These are phyloP conservation scores for Boletus rubroflammeus DNA, from an alignment of 768 basidiomycete genomes.

Conservation along the genomic window DNA sequence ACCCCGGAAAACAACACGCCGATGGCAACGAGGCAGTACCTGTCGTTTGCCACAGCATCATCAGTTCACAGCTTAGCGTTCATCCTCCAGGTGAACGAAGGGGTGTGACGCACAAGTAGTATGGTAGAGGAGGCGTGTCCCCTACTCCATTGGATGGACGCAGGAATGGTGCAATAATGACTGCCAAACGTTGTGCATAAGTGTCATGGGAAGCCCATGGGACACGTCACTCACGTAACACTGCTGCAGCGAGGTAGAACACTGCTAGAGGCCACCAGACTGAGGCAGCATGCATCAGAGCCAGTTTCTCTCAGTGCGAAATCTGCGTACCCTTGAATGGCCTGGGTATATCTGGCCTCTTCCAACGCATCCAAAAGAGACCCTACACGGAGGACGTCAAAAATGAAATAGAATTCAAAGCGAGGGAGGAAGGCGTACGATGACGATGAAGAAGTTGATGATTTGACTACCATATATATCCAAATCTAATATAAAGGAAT, in stretches of 20 bases:
- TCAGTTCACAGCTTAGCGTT: slow-evolving; percentile 15
- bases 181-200: slow-evolving; percentile 21
- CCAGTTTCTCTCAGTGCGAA: background rate
- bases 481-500: slow-evolving; percentile 58
- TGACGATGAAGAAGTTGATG: slow-evolving; percentile 50
- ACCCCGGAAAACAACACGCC: slow-evolving; percentile 44
- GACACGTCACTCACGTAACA: slow-evolving; percentile 43
- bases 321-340: slow-evolving; percentile 48
- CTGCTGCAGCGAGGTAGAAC: slow-evolving; percentile 50
- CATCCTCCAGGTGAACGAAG: too few relatives aligned
- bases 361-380: slow-evolving; percentile 54
- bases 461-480: slow-evolving; percentile 48
- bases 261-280: slow-evolving; percentile 55
- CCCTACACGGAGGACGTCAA: slow-evolving; percentile 34
- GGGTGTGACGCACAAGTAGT: slow-evolving; percentile 41
- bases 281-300: slow-evolving; percentile 14
- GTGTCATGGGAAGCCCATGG: slow-evolving; percentile 8
- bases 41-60: slow-evolving; percentile 9
- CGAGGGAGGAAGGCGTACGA: slow-evolving; percentile 32
- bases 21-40: slow-evolving; percentile 55
- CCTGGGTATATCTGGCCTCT: slow-evolving; percentile 42
- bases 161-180: slow-evolving; percentile 55
- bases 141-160: slow-evolving; percentile 51
- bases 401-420: slow-evolving; percentile 27
- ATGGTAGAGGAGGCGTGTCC: slow-evolving; percentile 58